phyloP scores from a whole-genome alignment of 495 filamentous ascomycete species.

The Usnea hakonensis region DNA sequence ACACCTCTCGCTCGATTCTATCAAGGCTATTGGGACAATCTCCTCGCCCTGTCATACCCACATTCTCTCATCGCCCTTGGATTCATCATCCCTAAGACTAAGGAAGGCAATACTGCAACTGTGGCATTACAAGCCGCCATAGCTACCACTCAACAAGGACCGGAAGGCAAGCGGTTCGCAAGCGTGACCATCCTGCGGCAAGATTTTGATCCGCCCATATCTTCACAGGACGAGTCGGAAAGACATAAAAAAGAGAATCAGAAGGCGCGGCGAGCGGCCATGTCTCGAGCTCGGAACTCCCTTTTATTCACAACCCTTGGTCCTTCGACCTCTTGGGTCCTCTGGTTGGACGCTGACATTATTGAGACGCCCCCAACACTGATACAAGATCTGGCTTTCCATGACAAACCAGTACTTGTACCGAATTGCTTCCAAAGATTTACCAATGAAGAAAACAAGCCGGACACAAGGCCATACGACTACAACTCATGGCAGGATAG shows the following conservation, averaged over 20 bases:
- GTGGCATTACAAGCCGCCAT: constrained; percentile 75
- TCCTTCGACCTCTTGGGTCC: constrained; percentile 87
- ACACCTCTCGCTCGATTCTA: constrained; percentile 93
- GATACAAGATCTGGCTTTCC: constrained; percentile 84
- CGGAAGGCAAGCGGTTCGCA: constrained; percentile 75
- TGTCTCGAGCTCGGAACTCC: constrained; percentile 88
- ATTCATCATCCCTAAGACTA: constrained; percentile 92
- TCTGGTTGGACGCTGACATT: constrained; percentile 93
- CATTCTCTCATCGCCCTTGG: constrained; percentile 89
- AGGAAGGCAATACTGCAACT: constrained; percentile 78
- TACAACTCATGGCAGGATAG: constrained; percentile 97
- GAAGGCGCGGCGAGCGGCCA: constrained; percentile 75
- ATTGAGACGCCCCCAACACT: constrained; percentile 77
- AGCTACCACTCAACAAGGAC: constrained; percentile 69
- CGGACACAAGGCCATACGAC: constrained; percentile 79
- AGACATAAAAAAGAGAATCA: constrained; percentile 86
- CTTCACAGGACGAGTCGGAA: constrained; percentile 77
- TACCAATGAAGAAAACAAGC: constrained; percentile 62
- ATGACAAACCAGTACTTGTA: constrained; percentile 81
- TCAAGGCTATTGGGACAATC: constrained; percentile 89
- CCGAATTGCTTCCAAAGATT: constrained; percentile 94
- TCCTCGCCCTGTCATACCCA: constrained; percentile 76
- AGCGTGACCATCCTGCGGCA: constrained; percentile 90
- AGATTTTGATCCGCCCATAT: constrained; percentile 79
- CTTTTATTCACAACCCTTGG: constrained; percentile 95